Evolutionary conservation across 345 rosid species (phyloP).

Genomic region (Punica granatum): DNA sequence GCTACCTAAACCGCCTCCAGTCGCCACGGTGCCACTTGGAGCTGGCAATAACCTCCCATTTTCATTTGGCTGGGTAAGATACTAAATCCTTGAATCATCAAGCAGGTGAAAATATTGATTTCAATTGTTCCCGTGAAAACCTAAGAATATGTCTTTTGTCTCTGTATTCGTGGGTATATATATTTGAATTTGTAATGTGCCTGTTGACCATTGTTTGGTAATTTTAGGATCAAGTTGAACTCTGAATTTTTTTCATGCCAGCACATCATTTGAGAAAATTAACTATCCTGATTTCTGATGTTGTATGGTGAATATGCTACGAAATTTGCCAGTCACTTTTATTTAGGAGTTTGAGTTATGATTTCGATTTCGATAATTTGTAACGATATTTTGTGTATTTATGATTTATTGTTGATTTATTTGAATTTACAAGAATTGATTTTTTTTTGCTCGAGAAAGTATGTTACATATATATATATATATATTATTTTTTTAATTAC

Average conservation of each 20-base stretch:
- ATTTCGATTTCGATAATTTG: too few relatives aligned
- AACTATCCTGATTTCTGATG: background rate
- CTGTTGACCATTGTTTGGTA: background rate
- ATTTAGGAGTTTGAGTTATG: too few relatives aligned
- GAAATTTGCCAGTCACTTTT: background rate
- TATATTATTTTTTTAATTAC: too few relatives aligned
- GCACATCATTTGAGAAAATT: background rate
- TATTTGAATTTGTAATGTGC: background rate
- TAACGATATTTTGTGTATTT: too few relatives aligned
- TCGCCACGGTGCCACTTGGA: slow-evolving; percentile 67
- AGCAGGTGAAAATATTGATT: background rate
- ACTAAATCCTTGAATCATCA: background rate
- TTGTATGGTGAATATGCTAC: background rate
- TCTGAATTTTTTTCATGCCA: background rate
- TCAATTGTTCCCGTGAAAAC: background rate
- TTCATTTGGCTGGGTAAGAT: slow-evolving; percentile 71
- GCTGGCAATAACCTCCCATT: slow-evolving; percentile 73
- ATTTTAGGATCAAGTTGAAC: background rate
- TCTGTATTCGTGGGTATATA: background rate
- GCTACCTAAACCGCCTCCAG: slow-evolving; percentile 54
- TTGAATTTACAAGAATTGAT: too few relatives aligned
- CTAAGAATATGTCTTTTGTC: background rate
- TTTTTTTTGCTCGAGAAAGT: too few relatives aligned
- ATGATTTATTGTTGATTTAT: too few relatives aligned
- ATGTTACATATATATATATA: too few relatives aligned